phyloP scores from a whole-genome alignment of 1,139 yeast genomes.

The Groenewaldozyma sp. region DNA sequence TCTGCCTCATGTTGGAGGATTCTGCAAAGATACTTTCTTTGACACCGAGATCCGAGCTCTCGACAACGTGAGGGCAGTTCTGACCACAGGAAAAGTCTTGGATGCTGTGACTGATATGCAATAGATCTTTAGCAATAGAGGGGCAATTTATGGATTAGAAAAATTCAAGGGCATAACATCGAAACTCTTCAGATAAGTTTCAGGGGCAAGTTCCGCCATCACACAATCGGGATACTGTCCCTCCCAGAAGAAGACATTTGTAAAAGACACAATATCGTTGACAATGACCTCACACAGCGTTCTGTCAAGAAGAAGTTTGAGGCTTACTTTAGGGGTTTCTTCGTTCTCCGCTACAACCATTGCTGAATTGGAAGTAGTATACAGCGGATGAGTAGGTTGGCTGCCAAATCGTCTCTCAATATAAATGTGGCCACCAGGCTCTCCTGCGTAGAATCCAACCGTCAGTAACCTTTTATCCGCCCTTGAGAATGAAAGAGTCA shows the following conservation, averaged over 20 bases:
- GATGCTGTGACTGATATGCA: too few species aligned
- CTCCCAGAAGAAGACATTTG: slow-evolving; percentile 17
- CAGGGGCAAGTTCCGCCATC: neutral
- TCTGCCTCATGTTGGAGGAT: slow-evolving; percentile 62
- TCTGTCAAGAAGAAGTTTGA: slow-evolving; percentile 26
- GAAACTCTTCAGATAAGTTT: too few species aligned
- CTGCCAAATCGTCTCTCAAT: slow-evolving; percentile 6
- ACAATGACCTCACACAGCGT: slow-evolving; percentile 26
- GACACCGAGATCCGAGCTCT: slow-evolving; percentile 52
- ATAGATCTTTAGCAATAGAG: too few species aligned
- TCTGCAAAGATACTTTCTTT: slow-evolving; percentile 42
- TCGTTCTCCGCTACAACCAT: slow-evolving; percentile 12
- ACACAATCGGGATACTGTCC: slow-evolving; percentile 1
- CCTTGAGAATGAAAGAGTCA: too few species aligned
- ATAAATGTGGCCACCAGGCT: too few species aligned
- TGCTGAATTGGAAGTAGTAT: slow-evolving; percentile 14
- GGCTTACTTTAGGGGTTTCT: slow-evolving; percentile 14
- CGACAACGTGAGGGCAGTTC: slow-evolving; percentile 34
- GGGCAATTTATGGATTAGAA: too few species aligned
- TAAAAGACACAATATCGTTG: slow-evolving; percentile 25
- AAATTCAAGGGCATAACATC: too few species aligned
- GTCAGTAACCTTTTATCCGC: too few species aligned
- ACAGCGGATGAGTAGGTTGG: slow-evolving; percentile 23
- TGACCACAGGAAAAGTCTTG: slow-evolving; percentile 45
- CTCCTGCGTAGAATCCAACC: too few species aligned